phyloP scores from a whole-genome alignment of 116 monocot genomes.

The Dioscorea cayenensis region DNA sequence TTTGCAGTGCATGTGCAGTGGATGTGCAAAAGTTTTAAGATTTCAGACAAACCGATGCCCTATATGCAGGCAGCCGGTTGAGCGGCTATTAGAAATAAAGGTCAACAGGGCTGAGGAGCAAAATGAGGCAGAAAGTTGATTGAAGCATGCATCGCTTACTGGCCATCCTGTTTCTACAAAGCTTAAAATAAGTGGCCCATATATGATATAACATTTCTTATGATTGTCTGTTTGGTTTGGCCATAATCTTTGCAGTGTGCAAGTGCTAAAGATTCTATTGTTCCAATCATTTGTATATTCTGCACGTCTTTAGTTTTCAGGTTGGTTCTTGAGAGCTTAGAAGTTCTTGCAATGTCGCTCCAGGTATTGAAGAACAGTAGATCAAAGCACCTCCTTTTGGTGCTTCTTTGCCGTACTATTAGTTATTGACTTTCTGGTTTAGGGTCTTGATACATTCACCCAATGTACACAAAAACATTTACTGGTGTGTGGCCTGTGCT shows the following conservation, averaged over 20 bases:
- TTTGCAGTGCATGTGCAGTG: constrained; percentile 92
- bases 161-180: not conserved
- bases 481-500: too few species aligned
- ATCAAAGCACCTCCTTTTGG: too few species aligned
- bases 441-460: too few species aligned
- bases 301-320: not conserved
- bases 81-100: constrained; percentile 79
- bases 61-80: constrained; percentile 86
- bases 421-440: too few species aligned
- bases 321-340: not conserved
- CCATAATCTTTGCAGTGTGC: not conserved
- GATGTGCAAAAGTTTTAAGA: constrained; percentile 75
- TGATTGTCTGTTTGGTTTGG: not conserved
- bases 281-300: not conserved
- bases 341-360: not conserved
- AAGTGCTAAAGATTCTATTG: not conserved
- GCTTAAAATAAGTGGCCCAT: not conserved
- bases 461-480: too few species aligned
- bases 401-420: too few species aligned
- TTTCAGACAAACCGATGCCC: constrained; percentile 81
- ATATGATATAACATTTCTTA: not conserved
- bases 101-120: constrained; percentile 49
- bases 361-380: too few species aligned
- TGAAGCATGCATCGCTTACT: not conserved
- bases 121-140: constrained; percentile 9